phyloP scores from a whole-genome alignment of 1,284 basidiomycete genomes.

The Moesziomyces sp. region DNA sequence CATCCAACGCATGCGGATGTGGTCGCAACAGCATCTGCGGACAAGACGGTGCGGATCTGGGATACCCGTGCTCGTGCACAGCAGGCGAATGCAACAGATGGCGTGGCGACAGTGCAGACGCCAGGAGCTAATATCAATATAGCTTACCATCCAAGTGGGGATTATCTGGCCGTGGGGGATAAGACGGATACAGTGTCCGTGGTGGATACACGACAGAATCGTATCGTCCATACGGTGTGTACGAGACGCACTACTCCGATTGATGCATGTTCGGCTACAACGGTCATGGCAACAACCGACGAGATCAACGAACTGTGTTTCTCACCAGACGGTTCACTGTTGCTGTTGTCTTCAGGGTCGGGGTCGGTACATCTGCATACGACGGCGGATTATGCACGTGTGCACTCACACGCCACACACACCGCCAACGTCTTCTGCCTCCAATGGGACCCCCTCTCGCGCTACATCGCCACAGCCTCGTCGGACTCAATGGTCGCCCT shows the following conservation, averaged over 20 bases:
- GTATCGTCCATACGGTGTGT: slow-evolving; percentile 44
- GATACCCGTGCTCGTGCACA: slow-evolving; percentile 35
- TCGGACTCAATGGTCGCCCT: slow-evolving; percentile 53
- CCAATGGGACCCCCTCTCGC: slow-evolving; percentile 48
- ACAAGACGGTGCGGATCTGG: slow-evolving; percentile 62
- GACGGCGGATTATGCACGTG: slow-evolving; percentile 1
- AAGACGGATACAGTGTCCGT: slow-evolving; percentile 59
- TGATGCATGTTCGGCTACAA: not conserved
- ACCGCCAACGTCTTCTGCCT: slow-evolving; percentile 60
- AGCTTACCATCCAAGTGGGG: slow-evolving; percentile 53
- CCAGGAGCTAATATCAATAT: slow-evolving; percentile 61
- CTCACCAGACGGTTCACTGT: slow-evolving; percentile 52
- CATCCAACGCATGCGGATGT: slow-evolving; percentile 56
- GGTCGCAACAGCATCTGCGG: slow-evolving; percentile 54
- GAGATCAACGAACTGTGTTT: slow-evolving; percentile 63
- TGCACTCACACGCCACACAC: slow-evolving; percentile 45
- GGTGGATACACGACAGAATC: slow-evolving; percentile 36
- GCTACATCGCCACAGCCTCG: slow-evolving; percentile 54
- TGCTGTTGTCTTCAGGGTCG: slow-evolving; percentile 56
- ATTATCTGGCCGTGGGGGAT: slow-evolving; percentile 59
- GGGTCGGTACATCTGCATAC: slow-evolving; percentile 41
- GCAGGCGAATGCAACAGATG: not conserved
- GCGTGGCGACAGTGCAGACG: slow-evolving; percentile 16
- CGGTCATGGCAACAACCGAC: slow-evolving; percentile 19
- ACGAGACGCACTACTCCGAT: slow-evolving; percentile 12